Percentiles rank a stretch among this genome's conserved stretches.
Evolutionary conservation across 371 early-diverging fungal genomes (phyloP).

Genomic region (Circinella minor): DNA sequence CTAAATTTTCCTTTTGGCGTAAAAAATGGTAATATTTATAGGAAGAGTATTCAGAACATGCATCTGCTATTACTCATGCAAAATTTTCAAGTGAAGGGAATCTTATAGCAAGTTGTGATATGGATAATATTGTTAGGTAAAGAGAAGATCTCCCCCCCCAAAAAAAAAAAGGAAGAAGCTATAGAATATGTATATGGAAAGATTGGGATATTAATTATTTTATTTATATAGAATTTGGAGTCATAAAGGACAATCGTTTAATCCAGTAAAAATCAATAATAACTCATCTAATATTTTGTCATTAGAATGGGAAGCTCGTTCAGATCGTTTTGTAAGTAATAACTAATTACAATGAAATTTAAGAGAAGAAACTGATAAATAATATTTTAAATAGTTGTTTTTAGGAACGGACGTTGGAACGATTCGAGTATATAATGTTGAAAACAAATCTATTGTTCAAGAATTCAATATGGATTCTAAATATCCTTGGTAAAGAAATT

Average conservation of each 20-base stretch:
- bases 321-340: conserved; percentile 52
- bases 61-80: conserved; percentile 66
- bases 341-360: neutral
- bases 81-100: conserved; percentile 64
- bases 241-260: conserved; percentile 49
- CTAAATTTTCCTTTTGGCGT: neutral
- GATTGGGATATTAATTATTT: neutral
- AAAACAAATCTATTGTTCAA: conserved; percentile 62
- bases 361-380: neutral
- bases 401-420: conserved; percentile 60
- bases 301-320: conserved; percentile 67
- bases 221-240: conserved; percentile 51
- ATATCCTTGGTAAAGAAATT: conserved; percentile 51
- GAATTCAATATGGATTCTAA: conserved; percentile 58
- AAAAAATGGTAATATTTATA: conserved; percentile 19
- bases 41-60: conserved; percentile 67
- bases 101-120: conserved; percentile 69
- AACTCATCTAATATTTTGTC: conserved; percentile 54
- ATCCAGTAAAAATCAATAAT: conserved; percentile 57
- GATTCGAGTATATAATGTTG: conserved; percentile 64
- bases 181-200: neutral
- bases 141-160: neutral
- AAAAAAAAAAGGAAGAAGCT: neutral
- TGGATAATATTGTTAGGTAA: conserved; percentile 61
- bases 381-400: conserved; percentile 42